Base-by-base conservation (phyloP, 2,329 filamentous ascomycete species). In the Diaporthe ilicicola region DNA sequence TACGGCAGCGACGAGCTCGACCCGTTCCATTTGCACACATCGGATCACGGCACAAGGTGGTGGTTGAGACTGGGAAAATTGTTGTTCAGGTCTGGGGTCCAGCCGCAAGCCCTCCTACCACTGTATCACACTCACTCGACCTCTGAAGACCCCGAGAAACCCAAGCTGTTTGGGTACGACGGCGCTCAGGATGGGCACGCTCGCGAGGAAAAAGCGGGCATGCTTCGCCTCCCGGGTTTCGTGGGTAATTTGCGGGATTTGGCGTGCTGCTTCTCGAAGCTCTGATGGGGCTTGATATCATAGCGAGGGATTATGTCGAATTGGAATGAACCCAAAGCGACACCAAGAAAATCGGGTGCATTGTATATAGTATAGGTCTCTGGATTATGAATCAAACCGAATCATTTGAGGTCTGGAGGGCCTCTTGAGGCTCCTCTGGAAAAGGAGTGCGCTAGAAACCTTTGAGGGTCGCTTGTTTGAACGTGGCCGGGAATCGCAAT, bases 41-140 rank as follows among this genome's bases (percentile, higher is more conserved):
- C 42, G 6, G 29, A 3, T 17, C 66, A 51, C n/a, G 29, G 22
- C 53, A 37, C 24, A 8, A 68, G 22, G n/a, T 68, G 53, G 66
- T 68, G 42, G 53, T 44, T 34, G 39, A 67, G 44, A 37, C 67
- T 53, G 67, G 64, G 37, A n/a, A 61, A 53, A 17, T 32, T 42
- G n/a, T 24, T 44, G 13, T 15, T 42, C 37, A 51, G 39, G 15
- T 24, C 53, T 4, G 22, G 29, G 12, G 27, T 9, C 17, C 53
- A 68, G 32, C 6, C 32, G 6, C 53, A 32, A 29, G 15, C 22
- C 42, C 3, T 65, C 32, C 55, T 65, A 4, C 55, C 70, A 46
- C 1, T 61, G 39, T 59, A 48, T 29, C 50, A 69, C 15, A 39
- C 15, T 15, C 29, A 8, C n/a, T 42, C 39, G 6, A 8, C 19